phyloP scores from a whole-genome alignment of 2,329 filamentous ascomycete species.

The Cryoendolithus antarcticus region DNA sequence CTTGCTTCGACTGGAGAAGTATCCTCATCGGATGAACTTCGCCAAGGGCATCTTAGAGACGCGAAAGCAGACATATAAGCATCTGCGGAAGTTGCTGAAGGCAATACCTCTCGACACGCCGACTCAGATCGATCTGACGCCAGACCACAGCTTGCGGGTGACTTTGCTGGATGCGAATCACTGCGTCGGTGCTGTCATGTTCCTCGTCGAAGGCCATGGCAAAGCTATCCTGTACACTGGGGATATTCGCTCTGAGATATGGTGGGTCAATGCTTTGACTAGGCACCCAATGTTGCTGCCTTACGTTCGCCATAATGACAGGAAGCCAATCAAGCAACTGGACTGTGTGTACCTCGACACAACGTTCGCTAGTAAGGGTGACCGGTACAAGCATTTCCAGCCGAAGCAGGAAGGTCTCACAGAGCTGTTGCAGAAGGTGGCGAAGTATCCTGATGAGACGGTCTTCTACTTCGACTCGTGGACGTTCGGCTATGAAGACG shows the following conservation, averaged over 20 bases:
- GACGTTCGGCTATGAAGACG: conserved; percentile 90
- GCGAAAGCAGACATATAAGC: conserved; percentile 61
- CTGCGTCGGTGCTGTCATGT: conserved; percentile 84
- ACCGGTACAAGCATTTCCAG: conserved; percentile 40
- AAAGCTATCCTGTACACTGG: conserved; percentile 78
- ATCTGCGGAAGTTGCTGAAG: conserved; percentile 61
- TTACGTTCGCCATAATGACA: conserved; percentile 33
- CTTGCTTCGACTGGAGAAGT: conserved; percentile 66
- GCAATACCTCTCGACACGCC: conserved; percentile 72
- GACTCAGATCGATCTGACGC: conserved; percentile 60
- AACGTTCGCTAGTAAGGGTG: conserved; percentile 50
- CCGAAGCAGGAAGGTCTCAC: conserved; percentile 62
- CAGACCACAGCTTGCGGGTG: conserved; percentile 57
- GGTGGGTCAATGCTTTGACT: conserved; percentile 66
- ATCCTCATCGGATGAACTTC: conserved; percentile 70
- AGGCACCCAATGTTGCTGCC: conserved; percentile 63
- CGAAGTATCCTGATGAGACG: conserved; percentile 57
- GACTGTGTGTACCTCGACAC: conserved; percentile 86
- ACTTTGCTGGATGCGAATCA: conserved; percentile 88
- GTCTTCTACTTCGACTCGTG: conserved; percentile 76
- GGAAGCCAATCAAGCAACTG: conserved; percentile 46
- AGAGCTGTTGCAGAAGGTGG: conserved; percentile 60
- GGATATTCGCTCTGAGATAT: conserved; percentile 73
- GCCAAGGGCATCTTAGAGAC: conserved; percentile 65
- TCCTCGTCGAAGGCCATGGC: conserved; percentile 63